Conservation (phyloP, 2,329 filamentous ascomycete species). For the Magnaporthiopsis incrustans region DNA sequence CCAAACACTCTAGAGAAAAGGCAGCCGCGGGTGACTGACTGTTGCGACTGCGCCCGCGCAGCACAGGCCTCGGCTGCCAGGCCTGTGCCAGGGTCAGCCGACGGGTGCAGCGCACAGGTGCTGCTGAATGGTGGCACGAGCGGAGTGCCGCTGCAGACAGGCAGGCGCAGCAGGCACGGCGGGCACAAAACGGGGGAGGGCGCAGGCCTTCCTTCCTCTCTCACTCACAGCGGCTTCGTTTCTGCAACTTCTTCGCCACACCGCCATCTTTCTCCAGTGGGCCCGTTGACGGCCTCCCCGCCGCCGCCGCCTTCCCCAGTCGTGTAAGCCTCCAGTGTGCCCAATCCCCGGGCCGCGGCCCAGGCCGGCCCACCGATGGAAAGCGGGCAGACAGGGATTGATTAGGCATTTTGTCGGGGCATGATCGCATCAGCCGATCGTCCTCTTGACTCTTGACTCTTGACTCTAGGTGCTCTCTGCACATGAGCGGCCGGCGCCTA, state of each 20-base stretch:
- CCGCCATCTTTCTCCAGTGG: neutral
- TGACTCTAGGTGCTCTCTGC: too few species aligned
- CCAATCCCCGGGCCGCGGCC: neutral
- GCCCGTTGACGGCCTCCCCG: neutral
- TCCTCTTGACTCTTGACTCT: too few species aligned
- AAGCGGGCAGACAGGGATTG: neutral
- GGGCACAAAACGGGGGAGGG: neutral
- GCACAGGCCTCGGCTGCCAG: neutral
- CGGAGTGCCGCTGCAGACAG: neutral
- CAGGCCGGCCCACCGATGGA: neutral
- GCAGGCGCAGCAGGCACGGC: neutral
- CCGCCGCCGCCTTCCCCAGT: neutral
- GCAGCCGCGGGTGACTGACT: too few species aligned
- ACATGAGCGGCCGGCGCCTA: too few species aligned
- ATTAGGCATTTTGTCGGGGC: neutral
- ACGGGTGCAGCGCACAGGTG: neutral
- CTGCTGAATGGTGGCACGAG: neutral
- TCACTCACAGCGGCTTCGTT: too few species aligned
- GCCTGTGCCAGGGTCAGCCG: neutral
- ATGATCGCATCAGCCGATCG: constrained; percentile 7
- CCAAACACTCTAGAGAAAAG: too few species aligned
- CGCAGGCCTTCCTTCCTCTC: too few species aligned
- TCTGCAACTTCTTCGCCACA: neutral
- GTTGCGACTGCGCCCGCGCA: too few species aligned
- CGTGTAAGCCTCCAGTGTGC: neutral